Conservation (phyloP, 345 rosid species). For the Moricandia moricandioides region DNA sequence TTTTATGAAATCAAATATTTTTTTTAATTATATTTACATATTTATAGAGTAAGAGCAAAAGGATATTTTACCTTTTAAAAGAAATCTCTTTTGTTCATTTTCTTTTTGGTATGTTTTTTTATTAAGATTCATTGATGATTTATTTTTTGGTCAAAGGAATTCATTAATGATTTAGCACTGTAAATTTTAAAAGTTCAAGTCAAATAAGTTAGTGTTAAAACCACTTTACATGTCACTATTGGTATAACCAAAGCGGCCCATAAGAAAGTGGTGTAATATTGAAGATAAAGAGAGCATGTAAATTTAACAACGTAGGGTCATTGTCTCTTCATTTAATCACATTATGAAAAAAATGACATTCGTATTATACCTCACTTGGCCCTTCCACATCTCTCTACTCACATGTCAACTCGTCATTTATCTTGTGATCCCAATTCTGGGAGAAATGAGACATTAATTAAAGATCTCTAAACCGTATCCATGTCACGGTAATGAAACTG, state of each 20-base stretch:
- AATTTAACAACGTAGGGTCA: slow-evolving; percentile 33
- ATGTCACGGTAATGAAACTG: background rate
- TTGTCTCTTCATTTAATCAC: slow-evolving; percentile 28
- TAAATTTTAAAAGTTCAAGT: too few species aligned
- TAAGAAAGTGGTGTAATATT: slow-evolving; percentile 1
- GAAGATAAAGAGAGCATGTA: slow-evolving; percentile 24
- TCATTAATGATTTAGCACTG: too few species aligned
- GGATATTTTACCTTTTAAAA: too few species aligned
- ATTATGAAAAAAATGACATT: slow-evolving; percentile 15
- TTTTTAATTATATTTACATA: too few species aligned
- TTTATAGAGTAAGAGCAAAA: too few species aligned
- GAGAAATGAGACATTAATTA: too few species aligned
- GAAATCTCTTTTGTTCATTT: too few species aligned
- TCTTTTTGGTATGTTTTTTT: too few species aligned
- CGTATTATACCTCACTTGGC: slow-evolving; percentile 32
- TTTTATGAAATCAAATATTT: too few species aligned
- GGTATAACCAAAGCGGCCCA: slow-evolving; percentile 23
- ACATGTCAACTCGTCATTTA: slow-evolving; percentile 29
- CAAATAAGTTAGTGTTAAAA: background rate
- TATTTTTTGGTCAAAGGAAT: too few species aligned
- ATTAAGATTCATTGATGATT: too few species aligned
- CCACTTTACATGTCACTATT: slow-evolving; percentile 21
- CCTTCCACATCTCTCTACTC: slow-evolving; percentile 28
- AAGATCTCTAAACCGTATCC: too few species aligned
- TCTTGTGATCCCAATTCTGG: slow-evolving; percentile 19